Base-by-base conservation (phyloP, 2,329 filamentous ascomycete species). In the Fusarium mexicanum region DNA sequence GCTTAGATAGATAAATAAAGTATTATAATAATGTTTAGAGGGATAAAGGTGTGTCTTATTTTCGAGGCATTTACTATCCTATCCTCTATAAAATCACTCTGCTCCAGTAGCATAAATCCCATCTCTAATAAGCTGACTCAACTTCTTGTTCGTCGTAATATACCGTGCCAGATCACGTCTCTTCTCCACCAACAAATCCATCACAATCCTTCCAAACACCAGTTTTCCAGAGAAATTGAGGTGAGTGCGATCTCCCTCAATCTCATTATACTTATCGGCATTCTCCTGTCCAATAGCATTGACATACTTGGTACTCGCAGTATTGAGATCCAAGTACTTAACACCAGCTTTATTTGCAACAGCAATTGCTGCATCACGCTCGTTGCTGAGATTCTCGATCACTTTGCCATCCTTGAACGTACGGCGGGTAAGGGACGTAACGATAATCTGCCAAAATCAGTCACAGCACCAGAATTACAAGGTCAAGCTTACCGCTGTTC, bases 241-340 rank as follows among this genome's bases (percentile, higher is more conserved):
- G 20, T 70, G 67, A 2, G 67, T 70, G 2, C 67, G 60, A 6
- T 70, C 67, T 17, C 67, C 67, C 4, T 71, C 67, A 1, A 61
- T n/a, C 22, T 71, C 61, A 4, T 70, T 70, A 26, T 70, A 70
- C 22, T 38, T 70, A 0, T 70, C 67, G 1, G 67, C 67, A 20
- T 71, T 51, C 2, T 71, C 67, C 2, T 70, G 67, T 0, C 67
- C 67, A 3, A 70, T 71, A 2, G 60, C 53, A 4, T 70, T 70
- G 3, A 71, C 61, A 1, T 70, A 70, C 18, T 67, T 67, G n/a
- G 67, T 71, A 3, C 67, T 70, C 2, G 60, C 67, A 0, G 67
- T 33, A 4, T 70, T 70, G 1, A 70, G 67, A 20, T 70, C 67
- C 0, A 70, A 0, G 8, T 61, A 71, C 11, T 61, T 44, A 0